Conservation (phyloP, 768 basidiomycete species). For the Pleurotus citrinopileatus region DNA sequence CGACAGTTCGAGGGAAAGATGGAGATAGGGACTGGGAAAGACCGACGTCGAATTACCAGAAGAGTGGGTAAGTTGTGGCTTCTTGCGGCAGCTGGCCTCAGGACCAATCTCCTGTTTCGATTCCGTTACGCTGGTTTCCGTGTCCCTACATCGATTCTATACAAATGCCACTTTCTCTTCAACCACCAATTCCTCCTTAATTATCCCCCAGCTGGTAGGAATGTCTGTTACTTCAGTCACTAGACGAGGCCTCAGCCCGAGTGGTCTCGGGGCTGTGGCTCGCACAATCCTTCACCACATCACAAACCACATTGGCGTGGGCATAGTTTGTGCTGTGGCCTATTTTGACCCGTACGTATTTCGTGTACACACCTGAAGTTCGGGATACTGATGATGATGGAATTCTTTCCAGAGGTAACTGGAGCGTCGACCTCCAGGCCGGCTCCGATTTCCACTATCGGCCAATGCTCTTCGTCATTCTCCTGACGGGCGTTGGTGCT, state of each 20-base stretch:
- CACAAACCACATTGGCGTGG: slow-evolving; percentile 56
- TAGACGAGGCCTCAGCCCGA: neutral
- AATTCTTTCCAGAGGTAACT: slow-evolving; percentile 63
- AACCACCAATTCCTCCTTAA: neutral
- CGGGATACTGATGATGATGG: too few species aligned
- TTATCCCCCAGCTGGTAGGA: neutral
- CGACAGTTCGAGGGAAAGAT: slow-evolving; percentile 13
- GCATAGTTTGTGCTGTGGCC: slow-evolving; percentile 69
- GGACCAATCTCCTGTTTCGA: slow-evolving; percentile 11
- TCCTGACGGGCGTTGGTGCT: slow-evolving; percentile 62
- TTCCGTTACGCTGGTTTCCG: slow-evolving; percentile 10
- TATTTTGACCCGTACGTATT: slow-evolving; percentile 68
- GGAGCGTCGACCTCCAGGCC: slow-evolving; percentile 78
- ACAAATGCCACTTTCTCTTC: neutral
- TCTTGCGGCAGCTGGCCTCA: slow-evolving; percentile 4
- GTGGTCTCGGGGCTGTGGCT: neutral
- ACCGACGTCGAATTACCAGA: slow-evolving; percentile 6
- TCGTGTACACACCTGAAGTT: too few species aligned
- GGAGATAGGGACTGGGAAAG: slow-evolving; percentile 11
- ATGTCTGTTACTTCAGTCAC: neutral
- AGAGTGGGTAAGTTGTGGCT: slow-evolving; percentile 7
- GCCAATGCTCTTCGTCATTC: slow-evolving; percentile 64
- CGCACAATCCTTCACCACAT: slow-evolving; percentile 22
- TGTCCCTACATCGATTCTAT: neutral
- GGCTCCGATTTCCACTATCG: slow-evolving; percentile 75